A percentile compares a stretch with the other conserved stretches of the same genome.
These are phyloP conservation scores for Exophiala sp. DNA, from an alignment of 2,329 filamentous ascomycete genomes.

Conservation along the genomic window DNA sequence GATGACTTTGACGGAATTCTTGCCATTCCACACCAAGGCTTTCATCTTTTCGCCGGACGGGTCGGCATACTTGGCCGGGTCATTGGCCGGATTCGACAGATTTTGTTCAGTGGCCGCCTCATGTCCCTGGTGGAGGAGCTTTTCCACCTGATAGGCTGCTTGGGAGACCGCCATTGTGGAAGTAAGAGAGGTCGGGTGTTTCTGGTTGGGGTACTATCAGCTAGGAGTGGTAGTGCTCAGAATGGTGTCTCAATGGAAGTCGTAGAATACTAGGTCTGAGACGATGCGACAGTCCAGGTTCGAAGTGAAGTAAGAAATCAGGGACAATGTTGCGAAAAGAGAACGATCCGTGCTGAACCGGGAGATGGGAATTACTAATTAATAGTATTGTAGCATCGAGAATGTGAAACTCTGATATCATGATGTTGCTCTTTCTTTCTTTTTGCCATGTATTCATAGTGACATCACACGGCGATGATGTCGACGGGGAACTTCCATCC, in stretches of 20 bases:
- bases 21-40: conserved; percentile 74
- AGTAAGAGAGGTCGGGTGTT: background rate
- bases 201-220: no score
- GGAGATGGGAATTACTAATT: no score
- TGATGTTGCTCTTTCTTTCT: no score
- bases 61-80: conserved; percentile 48
- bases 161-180: conserved; percentile 57
- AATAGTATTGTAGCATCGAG: no score
- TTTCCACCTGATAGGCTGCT: conserved; percentile 62
- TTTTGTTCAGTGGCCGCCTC: conserved; percentile 63
- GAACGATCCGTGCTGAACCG: no score
- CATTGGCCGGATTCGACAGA: conserved; percentile 57
- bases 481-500: background rate
- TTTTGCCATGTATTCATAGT: conserved; percentile 18
- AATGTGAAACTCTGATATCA: no score
- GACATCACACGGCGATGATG: conserved; percentile 19
- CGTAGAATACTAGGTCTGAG: no score
- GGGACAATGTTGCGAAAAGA: no score
- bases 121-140: conserved; percentile 60
- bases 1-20: conserved; percentile 69
- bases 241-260: no score
- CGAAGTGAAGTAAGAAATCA: no score
- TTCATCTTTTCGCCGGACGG: conserved; percentile 61
- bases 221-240: no score
- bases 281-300: no score